Evolutionary conservation across 208 protist species (phyloP).

Genomic region (Leishmania turanica): DNA sequence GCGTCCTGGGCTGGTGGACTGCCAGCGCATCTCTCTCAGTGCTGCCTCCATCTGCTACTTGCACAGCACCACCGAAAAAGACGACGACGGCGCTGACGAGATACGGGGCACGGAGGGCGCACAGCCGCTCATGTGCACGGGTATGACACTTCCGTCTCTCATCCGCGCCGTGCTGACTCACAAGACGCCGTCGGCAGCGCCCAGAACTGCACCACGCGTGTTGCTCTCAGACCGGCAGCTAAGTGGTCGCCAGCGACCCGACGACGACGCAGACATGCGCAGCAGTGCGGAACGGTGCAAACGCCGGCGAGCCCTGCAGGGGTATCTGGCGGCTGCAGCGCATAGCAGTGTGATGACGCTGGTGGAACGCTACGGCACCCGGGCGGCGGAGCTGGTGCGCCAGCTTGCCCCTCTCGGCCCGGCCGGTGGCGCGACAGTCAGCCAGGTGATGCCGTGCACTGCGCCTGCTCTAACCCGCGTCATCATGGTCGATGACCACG

Average conservation of each 20-base stretch:
- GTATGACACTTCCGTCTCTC: conserved; percentile 26
- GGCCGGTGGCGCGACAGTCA: conserved; percentile 22
- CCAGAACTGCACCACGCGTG: conserved; percentile 5
- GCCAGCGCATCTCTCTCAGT: conserved; percentile 59
- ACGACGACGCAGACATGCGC: not conserved
- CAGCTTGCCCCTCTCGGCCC: conserved; percentile 29
- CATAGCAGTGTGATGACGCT: conserved; percentile 8
- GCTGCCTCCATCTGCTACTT: conserved; percentile 44
- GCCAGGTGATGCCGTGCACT: conserved; percentile 18
- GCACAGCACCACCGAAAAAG: conserved; percentile 6
- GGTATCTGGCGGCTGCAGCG: not conserved
- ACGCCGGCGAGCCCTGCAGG: not conserved
- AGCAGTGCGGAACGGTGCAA: not conserved
- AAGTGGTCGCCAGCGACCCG: not conserved
- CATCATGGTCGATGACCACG: conserved; percentile 5
- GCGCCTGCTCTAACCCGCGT: conserved; percentile 26
- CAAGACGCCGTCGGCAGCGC: conserved; percentile 5
- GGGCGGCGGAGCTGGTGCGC: conserved; percentile 24
- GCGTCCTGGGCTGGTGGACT: conserved; percentile 66
- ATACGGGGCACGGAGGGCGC: not conserved
- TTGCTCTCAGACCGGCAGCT: conserved; percentile 4
- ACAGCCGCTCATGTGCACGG: conserved; percentile 28
- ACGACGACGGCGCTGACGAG: not conserved
- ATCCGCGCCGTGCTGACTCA: conserved; percentile 16
- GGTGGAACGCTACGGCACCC: conserved; percentile 20